These are phyloP conservation scores for Akebia trifoliata DNA, from an alignment of 164 flowering plant species.

Conservation along the genomic window DNA sequence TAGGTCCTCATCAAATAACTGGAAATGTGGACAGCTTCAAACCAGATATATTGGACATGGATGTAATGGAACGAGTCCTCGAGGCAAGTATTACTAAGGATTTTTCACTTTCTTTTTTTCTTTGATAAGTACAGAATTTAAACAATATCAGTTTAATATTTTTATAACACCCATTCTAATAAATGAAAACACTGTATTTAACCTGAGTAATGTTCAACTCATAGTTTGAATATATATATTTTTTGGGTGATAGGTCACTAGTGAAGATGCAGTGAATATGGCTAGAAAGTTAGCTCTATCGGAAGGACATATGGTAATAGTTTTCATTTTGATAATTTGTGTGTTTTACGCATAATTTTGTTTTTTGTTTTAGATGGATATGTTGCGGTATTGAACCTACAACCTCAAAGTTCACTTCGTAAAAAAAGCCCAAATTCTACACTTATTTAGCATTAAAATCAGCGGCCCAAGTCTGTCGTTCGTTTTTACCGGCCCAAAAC, in stretches of 20 bases:
- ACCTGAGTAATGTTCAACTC: neutral
- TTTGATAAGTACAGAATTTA: too few species aligned
- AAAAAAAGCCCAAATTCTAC: too few species aligned
- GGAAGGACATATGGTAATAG: constrained; percentile 91
- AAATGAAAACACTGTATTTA: neutral
- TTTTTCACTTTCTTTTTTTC: neutral
- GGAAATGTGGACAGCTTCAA: constrained; percentile 97
- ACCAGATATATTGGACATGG: constrained; percentile 94
- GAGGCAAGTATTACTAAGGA: constrained; percentile 35
- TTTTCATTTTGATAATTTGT: too few species aligned
- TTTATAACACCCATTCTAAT: neutral
- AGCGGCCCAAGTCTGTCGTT: too few species aligned
- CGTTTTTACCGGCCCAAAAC: too few species aligned
- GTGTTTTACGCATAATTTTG: too few species aligned
- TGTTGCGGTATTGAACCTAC: too few species aligned
- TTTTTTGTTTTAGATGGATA: too few species aligned
- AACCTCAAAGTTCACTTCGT: too few species aligned
- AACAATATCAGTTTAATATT: neutral
- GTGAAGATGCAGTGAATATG: constrained; percentile 94
- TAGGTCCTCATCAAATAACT: constrained; percentile 90
- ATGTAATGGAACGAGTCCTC: constrained; percentile 90
- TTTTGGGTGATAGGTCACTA: constrained; percentile 46
- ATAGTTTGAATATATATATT: neutral
- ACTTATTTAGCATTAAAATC: too few species aligned
- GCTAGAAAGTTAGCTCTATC: constrained; percentile 85